phyloP scores from a whole-genome alignment of 2,329 filamentous ascomycete species.

The Fusarium subtropicale region DNA sequence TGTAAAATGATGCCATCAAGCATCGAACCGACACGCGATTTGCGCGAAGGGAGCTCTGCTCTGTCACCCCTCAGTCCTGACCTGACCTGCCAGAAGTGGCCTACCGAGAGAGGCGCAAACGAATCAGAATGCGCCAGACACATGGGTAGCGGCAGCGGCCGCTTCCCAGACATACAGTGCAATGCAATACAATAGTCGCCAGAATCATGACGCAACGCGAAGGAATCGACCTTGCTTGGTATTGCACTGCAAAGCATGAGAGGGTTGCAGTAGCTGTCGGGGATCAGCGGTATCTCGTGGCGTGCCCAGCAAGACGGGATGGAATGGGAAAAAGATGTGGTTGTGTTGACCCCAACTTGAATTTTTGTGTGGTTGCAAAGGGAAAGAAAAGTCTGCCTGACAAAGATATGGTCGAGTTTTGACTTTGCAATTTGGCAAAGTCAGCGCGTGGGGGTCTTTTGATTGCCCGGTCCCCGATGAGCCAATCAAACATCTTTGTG shows the following conservation, averaged over 20 bases:
- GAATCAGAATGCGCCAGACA: background rate
- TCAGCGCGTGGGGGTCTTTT: conserved; percentile 47
- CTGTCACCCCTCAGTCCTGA: conserved; percentile 5
- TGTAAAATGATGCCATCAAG: conserved; percentile 18
- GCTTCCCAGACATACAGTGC: conserved; percentile 9
- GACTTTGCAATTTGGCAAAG: conserved; percentile 47
- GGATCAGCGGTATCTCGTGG: conserved; percentile 43
- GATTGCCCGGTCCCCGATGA: conserved; percentile 22
- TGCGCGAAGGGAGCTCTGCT: background rate
- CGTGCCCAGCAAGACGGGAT: conserved; percentile 19
- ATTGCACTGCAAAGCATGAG: conserved; percentile 2
- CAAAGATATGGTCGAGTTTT: conserved; percentile 45
- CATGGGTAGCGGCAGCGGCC: conserved; percentile 12
- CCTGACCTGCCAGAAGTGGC: background rate
- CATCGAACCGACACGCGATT: background rate
- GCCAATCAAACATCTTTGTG: conserved; percentile 9
- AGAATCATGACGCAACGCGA: conserved; percentile 18
- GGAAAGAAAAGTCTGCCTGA: conserved; percentile 26
- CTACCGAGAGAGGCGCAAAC: background rate
- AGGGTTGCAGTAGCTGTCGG: conserved; percentile 33
- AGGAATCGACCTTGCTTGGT: conserved; percentile 10
- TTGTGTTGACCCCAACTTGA: conserved; percentile 32
- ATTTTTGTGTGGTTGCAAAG: conserved; percentile 41
- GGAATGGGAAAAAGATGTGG: conserved; percentile 9
- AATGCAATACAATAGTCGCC: conserved; percentile 4